phyloP scores from a whole-genome alignment of 768 basidiomycete genomes.

The Mycena belliarum region DNA sequence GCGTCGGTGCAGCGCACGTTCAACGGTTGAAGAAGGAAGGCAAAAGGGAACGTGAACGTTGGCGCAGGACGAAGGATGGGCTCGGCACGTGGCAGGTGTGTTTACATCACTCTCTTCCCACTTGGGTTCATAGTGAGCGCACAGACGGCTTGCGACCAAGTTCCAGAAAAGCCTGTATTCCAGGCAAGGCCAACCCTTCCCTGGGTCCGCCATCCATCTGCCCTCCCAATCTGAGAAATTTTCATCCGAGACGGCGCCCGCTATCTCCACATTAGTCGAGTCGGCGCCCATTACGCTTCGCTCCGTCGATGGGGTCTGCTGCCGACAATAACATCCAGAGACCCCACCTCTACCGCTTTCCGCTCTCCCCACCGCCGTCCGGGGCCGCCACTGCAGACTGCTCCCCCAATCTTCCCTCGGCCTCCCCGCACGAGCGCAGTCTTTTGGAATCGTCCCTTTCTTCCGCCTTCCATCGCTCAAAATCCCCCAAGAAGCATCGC shows the following conservation, averaged over 20 bases:
- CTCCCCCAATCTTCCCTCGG: constrained; percentile 35
- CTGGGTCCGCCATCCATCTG: neutral
- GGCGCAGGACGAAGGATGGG: too few species aligned
- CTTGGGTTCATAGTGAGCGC: constrained; percentile 3
- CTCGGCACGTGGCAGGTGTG: too few species aligned
- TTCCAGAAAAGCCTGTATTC: neutral
- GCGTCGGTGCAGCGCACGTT: too few species aligned
- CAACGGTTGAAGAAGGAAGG: too few species aligned
- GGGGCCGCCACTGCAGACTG: constrained; percentile 40
- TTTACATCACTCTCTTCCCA: too few species aligned
- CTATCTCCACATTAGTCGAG: neutral
- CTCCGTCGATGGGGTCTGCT: constrained; percentile 26
- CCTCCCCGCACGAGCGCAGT: constrained; percentile 28
- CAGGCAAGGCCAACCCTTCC: neutral
- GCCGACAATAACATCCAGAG: constrained; percentile 24
- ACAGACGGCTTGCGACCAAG: neutral
- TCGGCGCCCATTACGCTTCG: neutral
- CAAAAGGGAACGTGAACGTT: too few species aligned
- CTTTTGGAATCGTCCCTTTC: constrained; percentile 25
- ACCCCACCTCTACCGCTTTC: constrained; percentile 39
- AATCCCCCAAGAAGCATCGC: constrained; percentile 27
- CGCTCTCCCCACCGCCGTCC: constrained; percentile 50
- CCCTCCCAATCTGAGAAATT: neutral
- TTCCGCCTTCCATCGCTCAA: constrained; percentile 22
- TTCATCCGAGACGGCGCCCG: neutral